Percentiles rank a stretch among this genome's conserved stretches.
These are phyloP conservation scores for Phytophthora litchii DNA, from an alignment of 352 stramenopile genomes.

Conservation along the genomic window DNA sequence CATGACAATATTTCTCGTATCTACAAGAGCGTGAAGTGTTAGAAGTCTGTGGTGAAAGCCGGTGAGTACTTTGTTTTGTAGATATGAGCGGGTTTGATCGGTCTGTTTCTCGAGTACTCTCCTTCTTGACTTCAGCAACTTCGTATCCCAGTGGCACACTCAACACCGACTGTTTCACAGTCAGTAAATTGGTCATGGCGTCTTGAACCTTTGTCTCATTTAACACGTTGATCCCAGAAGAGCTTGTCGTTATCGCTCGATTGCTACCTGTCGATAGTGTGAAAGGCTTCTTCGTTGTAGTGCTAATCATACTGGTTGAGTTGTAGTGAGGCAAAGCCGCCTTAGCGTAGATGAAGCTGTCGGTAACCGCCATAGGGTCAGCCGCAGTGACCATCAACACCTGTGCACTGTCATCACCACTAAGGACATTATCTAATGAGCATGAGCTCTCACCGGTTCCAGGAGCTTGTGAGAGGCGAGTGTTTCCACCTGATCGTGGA, in stretches of 20 bases:
- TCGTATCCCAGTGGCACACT: slow-evolving; percentile 32
- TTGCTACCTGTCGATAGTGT: slow-evolving; percentile 1
- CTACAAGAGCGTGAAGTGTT: slow-evolving; percentile 1
- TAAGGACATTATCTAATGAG: not conserved
- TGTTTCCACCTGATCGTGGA: slow-evolving; percentile 7
- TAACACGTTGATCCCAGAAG: not conserved
- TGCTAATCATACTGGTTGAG: not conserved
- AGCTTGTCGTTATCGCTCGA: not conserved
- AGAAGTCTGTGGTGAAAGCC: slow-evolving; percentile 5
- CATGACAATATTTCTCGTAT: too few relatives aligned
- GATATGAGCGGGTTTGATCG: slow-evolving; percentile 5
- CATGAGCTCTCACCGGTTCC: not conserved
- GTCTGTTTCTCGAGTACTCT: not conserved
- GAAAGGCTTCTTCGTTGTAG: slow-evolving; percentile 15
- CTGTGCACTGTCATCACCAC: not conserved
- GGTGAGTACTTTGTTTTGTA: slow-evolving; percentile 3
- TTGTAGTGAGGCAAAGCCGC: slow-evolving; percentile 38
- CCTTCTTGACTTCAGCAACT: slow-evolving; percentile 11
- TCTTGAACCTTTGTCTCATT: slow-evolving; percentile 3
- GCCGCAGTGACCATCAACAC: slow-evolving; percentile 7
- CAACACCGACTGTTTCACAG: slow-evolving; percentile 39
- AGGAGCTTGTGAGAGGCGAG: not conserved
- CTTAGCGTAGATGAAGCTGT: slow-evolving; percentile 62
- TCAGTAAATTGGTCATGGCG: slow-evolving; percentile 23
- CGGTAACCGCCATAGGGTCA: slow-evolving; percentile 15